Conservation (phyloP, 129 eudicot species). For the Artemisia tridentata region DNA sequence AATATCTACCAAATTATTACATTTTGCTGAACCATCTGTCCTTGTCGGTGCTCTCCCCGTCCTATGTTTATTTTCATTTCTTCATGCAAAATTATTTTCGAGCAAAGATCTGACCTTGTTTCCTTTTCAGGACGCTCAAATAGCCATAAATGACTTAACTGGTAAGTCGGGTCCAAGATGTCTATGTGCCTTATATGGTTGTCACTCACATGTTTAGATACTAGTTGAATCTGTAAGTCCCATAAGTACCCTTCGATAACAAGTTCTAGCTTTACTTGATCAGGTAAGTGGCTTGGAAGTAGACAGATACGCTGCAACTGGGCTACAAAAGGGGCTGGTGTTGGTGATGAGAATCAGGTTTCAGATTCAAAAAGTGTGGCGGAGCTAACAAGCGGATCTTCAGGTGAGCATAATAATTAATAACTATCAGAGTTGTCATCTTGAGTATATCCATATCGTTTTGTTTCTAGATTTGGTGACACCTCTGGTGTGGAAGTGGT, state of each 20-base stretch:
- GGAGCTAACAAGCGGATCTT: conserved; percentile 71
- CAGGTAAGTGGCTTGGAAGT: conserved; percentile 92
- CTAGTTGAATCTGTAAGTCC: neutral
- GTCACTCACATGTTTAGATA: neutral
- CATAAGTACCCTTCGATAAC: too few species aligned
- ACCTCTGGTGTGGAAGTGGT: neutral
- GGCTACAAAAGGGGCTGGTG: conserved; percentile 89
- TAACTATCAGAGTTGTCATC: conserved; percentile 19
- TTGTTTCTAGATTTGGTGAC: too few species aligned
- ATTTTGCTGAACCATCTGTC: too few species aligned
- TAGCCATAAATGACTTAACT: conserved; percentile 76
- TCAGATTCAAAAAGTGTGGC: conserved; percentile 74
- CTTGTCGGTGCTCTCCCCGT: too few species aligned
- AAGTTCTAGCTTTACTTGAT: neutral
- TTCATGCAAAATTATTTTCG: neutral
- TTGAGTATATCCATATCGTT: too few species aligned
- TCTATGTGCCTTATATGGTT: neutral
- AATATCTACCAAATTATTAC: too few species aligned
- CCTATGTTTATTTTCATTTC: neutral
- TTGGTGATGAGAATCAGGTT: conserved; percentile 62
- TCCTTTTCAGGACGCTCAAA: conserved; percentile 76
- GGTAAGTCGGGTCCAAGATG: conserved; percentile 34
- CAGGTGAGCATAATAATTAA: conserved; percentile 44
- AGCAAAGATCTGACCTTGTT: conserved; percentile 1
- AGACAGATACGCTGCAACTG: conserved; percentile 88